phyloP scores from a whole-genome alignment of 2,329 filamentous ascomycete genomes.

The Aspergillus sp. region DNA sequence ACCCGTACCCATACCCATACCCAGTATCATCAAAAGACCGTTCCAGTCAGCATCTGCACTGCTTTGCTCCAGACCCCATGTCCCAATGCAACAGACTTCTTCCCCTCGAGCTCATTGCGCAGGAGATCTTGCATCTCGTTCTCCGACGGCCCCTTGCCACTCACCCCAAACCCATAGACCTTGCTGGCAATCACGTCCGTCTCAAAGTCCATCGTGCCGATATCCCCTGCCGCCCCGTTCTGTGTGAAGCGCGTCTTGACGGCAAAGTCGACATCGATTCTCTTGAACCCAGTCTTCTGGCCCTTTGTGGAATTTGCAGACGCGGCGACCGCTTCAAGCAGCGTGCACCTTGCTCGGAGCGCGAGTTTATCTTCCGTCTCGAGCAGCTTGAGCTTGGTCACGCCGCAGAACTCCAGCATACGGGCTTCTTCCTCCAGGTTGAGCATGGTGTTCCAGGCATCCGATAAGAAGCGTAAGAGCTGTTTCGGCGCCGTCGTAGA shows the following conservation, averaged over 20 bases:
- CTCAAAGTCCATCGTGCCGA: slow-evolving; percentile 34
- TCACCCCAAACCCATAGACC: slow-evolving; percentile 40
- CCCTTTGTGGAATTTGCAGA: slow-evolving; percentile 10
- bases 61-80: slow-evolving; percentile 41
- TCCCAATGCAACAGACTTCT: slow-evolving; percentile 28
- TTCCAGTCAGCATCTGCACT: slow-evolving; percentile 34
- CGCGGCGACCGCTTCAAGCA: slow-evolving; percentile 27
- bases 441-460: slow-evolving; percentile 42
- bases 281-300: neutral
- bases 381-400: slow-evolving; percentile 38
- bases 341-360: slow-evolving; percentile 39
- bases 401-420: slow-evolving; percentile 44
- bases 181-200: slow-evolving; percentile 40
- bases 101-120: slow-evolving; percentile 22
- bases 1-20: slow-evolving; percentile 1
- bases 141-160: slow-evolving; percentile 30
- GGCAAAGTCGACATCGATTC: slow-evolving; percentile 43
- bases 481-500: slow-evolving; percentile 35
- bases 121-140: slow-evolving; percentile 38
- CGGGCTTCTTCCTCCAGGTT: slow-evolving; percentile 44
- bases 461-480: slow-evolving; percentile 41
- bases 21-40: slow-evolving; percentile 37
- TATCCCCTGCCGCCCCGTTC: slow-evolving; percentile 13
- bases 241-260: slow-evolving; percentile 29
- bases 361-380: slow-evolving; percentile 25